phyloP scores from a whole-genome alignment of 768 basidiomycete species.

The Daedalea quercina region DNA sequence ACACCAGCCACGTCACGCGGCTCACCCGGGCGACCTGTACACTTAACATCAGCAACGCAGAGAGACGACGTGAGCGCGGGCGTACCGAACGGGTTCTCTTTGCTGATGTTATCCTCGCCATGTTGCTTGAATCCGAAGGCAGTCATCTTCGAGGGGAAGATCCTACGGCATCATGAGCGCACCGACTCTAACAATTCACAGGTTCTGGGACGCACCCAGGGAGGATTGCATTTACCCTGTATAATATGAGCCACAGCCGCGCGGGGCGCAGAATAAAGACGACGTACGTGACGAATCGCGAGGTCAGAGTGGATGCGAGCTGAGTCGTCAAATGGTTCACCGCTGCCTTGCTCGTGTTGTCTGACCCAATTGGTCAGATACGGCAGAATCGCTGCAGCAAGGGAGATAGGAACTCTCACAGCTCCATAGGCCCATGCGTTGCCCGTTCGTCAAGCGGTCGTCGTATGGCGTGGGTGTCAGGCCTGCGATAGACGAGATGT shows the following conservation, averaged over 20 bases:
- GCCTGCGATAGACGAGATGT: slow-evolving; percentile 70
- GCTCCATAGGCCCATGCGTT: slow-evolving; percentile 67
- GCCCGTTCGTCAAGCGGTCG: slow-evolving; percentile 34
- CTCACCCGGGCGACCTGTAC: slow-evolving; percentile 54
- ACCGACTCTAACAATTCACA: neutral
- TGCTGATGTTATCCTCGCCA: slow-evolving; percentile 46
- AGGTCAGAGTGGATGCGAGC: slow-evolving; percentile 60
- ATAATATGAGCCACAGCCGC: neutral
- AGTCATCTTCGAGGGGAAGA: slow-evolving; percentile 86
- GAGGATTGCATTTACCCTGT: slow-evolving; percentile 76
- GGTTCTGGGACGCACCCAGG: slow-evolving; percentile 49
- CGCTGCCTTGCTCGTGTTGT: slow-evolving; percentile 81
- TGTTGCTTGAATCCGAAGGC: slow-evolving; percentile 54
- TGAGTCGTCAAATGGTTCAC: slow-evolving; percentile 76
- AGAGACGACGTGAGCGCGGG: neutral
- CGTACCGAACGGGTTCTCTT: slow-evolving; percentile 59
- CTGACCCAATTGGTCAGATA: slow-evolving; percentile 27
- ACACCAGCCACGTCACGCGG: slow-evolving; percentile 69
- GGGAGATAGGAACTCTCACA: slow-evolving; percentile 44
- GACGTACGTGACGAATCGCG: slow-evolving; percentile 52
- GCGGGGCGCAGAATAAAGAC: neutral
- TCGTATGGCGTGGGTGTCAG: slow-evolving; percentile 47
- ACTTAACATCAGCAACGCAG: slow-evolving; percentile 4
- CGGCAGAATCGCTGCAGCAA: neutral
- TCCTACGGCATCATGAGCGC: slow-evolving; percentile 26